Evolutionary conservation across 2,329 filamentous ascomycete species (phyloP), one percentile per base, ranked within the genome.

Genomic region (Bipolaris sorokiniana): DNA sequence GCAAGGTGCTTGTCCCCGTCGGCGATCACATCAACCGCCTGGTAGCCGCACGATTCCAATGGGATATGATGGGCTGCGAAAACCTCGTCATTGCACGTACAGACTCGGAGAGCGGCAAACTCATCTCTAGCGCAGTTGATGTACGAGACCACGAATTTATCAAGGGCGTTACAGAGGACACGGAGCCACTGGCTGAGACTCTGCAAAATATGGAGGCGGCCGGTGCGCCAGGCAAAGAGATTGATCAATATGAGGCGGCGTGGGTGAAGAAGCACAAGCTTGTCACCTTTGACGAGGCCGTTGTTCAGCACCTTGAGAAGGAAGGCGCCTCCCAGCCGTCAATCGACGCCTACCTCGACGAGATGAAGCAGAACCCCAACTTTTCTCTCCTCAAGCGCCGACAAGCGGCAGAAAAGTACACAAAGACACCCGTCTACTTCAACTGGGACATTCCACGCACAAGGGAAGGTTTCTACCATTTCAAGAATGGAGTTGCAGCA

Each of bases 81-180:
- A 98, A 96, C 76, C 84, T 98, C 3, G 87, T 98, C 40, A 95
- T 99, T 73, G 95, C 95, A 2, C 88, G 95, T 56, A 98, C 95
- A 1, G 95, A 99, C 77, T 96, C 92, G 0, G 95, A 98, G 78
- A 96, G 91, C 61, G 95, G 94, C 44, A 93, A 89, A 75, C 84
- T 99, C 20, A 83, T 99, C 53, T 96, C 90, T 56, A 96, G 90
- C 58, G 91, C 92, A 13, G 90, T 99, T 61, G 95, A 99, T 72
- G 89, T 92, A 5, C 90, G 95, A 56, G 95, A 99, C 73, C 95
- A 99, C 77, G 94, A 98, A 77, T 98, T 94, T 79, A 97, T 99
- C 70, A 88, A 96, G 22, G 94, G 94, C 52, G 87, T 96, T 3
- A 85, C 90, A 0, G 89, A 95, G 66, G 82, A 88, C n/a, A 82